Base-by-base conservation (phyloP, 345 rosid species). In the Linum usitatissimum region DNA sequence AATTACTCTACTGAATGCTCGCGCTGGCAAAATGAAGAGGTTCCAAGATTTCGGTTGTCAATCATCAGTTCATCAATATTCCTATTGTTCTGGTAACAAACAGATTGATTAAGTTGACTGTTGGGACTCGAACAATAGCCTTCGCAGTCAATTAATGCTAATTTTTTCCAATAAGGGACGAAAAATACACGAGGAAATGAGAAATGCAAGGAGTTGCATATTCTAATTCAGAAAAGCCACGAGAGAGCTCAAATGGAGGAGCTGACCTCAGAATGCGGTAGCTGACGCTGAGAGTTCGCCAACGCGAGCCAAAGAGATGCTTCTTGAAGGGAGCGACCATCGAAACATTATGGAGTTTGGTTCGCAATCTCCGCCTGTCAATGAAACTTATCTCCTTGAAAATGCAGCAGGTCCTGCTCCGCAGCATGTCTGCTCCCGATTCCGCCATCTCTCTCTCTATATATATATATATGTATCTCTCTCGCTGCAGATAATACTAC, bases 221-320 rank as follows among this genome's bases (percentile, higher is more conserved):
- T 18, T 23, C 2, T 42, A 53, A n/a, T 48, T 51, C 18, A 18
- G 2, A 45, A 15, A 45, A 34, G 38, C 6, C 38, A 15, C 51
- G 51, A 10, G 51, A 45, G 17, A 15, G 14, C 17, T 4, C 15
- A 72, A 4, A 31, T 42, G 20, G 45, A 56, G 28, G 31, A 18
- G 6, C 58, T 30, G 64, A 83, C 88, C 86, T 84, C 21, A 74
- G 70, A 76, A 79, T 72, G 73, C 84, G 82, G 59, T 67, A 68
- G 75, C 57, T 79, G 8, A 70, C 72, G 53, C 69, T 28, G 61
- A 74, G 63, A 53, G 78, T 77, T 63, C 81, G 73, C 69, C 79
- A 65, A 18, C 75, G 79, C 65, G 74, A 36, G 57, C 31, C 59
- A 30, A 74, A 57, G 63, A 76, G 75, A 23, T 76, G 67, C 64